These are phyloP conservation scores for Arabidopsis lyrata DNA, from an alignment of 441 rosid species.

Conservation along the genomic window DNA sequence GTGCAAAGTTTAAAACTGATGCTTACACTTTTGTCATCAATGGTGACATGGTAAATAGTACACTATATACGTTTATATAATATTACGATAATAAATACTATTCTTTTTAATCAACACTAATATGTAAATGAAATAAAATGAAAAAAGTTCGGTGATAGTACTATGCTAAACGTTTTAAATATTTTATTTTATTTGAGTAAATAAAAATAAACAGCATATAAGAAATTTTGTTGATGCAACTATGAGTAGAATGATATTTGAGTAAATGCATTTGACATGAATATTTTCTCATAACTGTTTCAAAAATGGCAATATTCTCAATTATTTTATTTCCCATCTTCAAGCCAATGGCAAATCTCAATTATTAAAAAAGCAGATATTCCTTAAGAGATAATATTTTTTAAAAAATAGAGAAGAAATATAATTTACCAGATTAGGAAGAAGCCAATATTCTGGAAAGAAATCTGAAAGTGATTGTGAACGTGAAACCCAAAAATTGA, in stretches of 20 bases:
- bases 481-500: conserved; percentile 21
- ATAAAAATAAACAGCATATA: neutral
- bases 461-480: conserved; percentile 14
- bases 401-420: neutral
- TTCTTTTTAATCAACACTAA: neutral
- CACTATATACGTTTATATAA: neutral
- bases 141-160: neutral
- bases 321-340: neutral
- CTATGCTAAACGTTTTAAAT: neutral
- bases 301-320: no score
- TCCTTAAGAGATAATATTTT: neutral
- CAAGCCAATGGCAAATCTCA: conserved; percentile 22
- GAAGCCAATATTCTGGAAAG: conserved; percentile 15
- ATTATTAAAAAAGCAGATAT: conserved; percentile 23
- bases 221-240: no score
- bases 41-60: conserved; percentile 2
- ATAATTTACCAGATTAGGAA: conserved; percentile 18
- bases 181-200: neutral
- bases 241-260: no score
- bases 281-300: no score
- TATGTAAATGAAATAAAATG: neutral
- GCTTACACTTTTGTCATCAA: conserved; percentile 3
- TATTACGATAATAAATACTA: no score
- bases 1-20: conserved; percentile 2
- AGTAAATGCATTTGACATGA: no score